Conservation (phyloP, 139 green algal genomes). For the Zygnema circumcarinatum region DNA sequence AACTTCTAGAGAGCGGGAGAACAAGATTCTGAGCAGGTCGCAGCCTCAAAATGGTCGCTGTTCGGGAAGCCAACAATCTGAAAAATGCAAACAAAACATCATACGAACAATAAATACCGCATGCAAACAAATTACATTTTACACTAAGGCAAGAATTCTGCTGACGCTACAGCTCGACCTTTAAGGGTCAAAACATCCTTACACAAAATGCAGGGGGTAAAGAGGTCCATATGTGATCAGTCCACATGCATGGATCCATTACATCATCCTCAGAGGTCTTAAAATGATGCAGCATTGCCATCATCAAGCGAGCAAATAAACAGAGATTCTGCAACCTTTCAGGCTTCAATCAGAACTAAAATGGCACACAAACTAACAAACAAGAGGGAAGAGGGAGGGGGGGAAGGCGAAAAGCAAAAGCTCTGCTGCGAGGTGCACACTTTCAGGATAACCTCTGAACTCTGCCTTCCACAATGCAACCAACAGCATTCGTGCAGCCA, state of each 20-base stretch:
- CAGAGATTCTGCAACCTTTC: no score
- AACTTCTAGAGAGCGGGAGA: conserved; percentile 67
- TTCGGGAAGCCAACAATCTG: conserved; percentile 12
- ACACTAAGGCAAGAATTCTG: neutral
- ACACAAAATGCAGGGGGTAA: neutral
- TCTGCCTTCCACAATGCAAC: neutral
- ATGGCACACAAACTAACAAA: no score
- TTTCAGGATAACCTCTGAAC: neutral
- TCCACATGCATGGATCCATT: neutral
- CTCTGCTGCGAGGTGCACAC: neutral
- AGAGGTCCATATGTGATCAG: neutral
- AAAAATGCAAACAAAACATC: neutral
- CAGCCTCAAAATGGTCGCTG: conserved; percentile 29
- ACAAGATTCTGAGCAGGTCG: conserved; percentile 7
- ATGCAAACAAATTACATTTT: neutral
- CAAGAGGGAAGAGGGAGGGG: no score
- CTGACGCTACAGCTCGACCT: neutral
- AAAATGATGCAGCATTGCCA: neutral
- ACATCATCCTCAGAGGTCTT: neutral
- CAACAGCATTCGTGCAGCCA: no score
- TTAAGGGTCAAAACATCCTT: neutral
- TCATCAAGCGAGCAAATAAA: no score
- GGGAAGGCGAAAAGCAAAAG: no score
- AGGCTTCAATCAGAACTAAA: no score
- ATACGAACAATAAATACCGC: neutral